Evolutionary conservation across 1,139 yeast genomes (phyloP), one percentile per base, ranked within the genome.

Genomic region (Sugiyamaella pinicola): DNA sequence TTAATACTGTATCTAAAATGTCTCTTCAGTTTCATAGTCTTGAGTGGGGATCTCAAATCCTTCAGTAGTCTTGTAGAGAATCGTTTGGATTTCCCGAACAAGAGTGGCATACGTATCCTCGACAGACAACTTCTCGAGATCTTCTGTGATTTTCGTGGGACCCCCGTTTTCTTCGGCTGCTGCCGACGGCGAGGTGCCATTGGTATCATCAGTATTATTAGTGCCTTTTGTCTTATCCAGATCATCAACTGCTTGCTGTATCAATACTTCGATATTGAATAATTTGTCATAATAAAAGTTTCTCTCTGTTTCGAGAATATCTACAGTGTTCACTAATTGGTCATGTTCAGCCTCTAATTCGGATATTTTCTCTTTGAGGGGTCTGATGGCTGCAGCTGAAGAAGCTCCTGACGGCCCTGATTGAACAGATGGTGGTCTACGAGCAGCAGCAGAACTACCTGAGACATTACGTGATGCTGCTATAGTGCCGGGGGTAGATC

Each of bases 271-370:
- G 56, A 93, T 87, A 56, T 87, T 96, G 57, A 96, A 80, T 51
- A 93, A 75, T 71, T 93, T 93, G 63, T 86, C 85, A 71, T 88
- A 93, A 69, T 93, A 93, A 64, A 93, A 90, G 66, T 88, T 87
- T 56, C 98, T 80, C 67, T 95, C 99, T 0, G 67, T 56, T 41
- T 61, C 64, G 54, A 87, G 74, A 26, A 67, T 56, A 43, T 67
- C 70, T 3, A 64, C 59, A 7, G 68, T 64, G 57, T 82, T 84
- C 26, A 73, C 70, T 12, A 49, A 24, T 61, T 85, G 88, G 13
- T 75, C 76, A 28, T 72, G 73, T 47, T 78, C 73, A 2, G 65
- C 66, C 18, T 71, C 70, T 42, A 82, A 68, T 49, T 76, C 78
- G 8, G 67, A 62, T 19, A 65, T 64, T 55, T 56, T 54, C 29